Percentiles rank a stretch among this genome's conserved stretches.
Evolutionary conservation across 495 filamentous ascomycete species (phyloP).

Genomic region (Astrocystis sublimbata): DNA sequence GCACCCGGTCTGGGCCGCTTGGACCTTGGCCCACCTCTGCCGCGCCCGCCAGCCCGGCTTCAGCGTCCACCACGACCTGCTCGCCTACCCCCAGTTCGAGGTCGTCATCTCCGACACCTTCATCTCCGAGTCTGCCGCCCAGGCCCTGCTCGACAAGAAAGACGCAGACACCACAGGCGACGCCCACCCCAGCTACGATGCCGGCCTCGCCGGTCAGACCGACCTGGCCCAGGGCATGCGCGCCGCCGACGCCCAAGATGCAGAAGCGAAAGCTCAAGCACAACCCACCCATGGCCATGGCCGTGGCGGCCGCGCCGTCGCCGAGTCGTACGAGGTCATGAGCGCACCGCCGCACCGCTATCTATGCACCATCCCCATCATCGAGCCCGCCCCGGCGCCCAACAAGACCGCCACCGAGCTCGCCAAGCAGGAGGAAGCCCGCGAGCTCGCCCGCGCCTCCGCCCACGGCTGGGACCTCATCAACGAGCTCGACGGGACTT

Average conservation of each 20-base stretch:
- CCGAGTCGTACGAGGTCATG: constrained; percentile 71
- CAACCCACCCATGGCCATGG: constrained; percentile 24
- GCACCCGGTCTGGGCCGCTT: constrained; percentile 38
- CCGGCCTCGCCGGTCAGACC: constrained; percentile 35
- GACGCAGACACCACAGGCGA: constrained; percentile 24
- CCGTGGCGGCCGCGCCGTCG: constrained; percentile 25
- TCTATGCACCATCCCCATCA: constrained; percentile 81
- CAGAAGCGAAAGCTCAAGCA: too few relatives aligned
- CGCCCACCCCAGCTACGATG: constrained; percentile 31
- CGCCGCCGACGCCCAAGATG: constrained; percentile 29
- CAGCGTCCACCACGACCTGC: constrained; percentile 81
- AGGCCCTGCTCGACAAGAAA: constrained; percentile 57
- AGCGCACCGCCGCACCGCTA: constrained; percentile 67
- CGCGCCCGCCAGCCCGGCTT: constrained; percentile 48
- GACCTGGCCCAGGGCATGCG: constrained; percentile 39
- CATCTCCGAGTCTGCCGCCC: constrained; percentile 70
- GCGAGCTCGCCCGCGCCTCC: constrained; percentile 81
- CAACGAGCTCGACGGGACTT: constrained; percentile 78
- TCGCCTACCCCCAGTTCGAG: constrained; percentile 93
- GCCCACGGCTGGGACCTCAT: constrained; percentile 89
- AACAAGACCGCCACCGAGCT: constrained; percentile 64
- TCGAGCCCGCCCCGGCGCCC: constrained; percentile 52
- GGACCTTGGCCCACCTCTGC: constrained; percentile 35
- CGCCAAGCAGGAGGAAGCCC: constrained; percentile 72
- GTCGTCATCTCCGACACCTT: constrained; percentile 74